A percentile compares a stretch with the other conserved stretches of the same genome.
These are phyloP conservation scores for Aspergillus felis DNA, from an alignment of 2,329 filamentous ascomycete genomes.

Conservation along the genomic window DNA sequence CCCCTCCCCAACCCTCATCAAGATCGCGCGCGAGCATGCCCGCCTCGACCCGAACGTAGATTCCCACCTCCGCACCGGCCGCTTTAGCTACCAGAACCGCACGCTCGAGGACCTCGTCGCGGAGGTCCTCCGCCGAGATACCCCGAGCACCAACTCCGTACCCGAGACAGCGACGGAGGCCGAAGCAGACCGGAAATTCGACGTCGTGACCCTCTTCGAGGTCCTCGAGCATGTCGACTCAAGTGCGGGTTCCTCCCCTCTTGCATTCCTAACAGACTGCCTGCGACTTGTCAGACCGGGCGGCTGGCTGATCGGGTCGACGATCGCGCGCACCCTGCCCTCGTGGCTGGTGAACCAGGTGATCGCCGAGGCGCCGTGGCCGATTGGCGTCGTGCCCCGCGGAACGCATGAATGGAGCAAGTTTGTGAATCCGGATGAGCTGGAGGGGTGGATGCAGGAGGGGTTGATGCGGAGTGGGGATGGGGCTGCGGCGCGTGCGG, in stretches of 20 bases:
- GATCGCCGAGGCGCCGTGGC: slow-evolving; percentile 74
- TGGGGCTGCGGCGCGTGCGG: slow-evolving; percentile 17
- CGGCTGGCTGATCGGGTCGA: slow-evolving; percentile 89
- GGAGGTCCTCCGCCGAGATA: not conserved
- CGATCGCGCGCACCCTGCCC: slow-evolving; percentile 82
- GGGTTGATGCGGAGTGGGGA: slow-evolving; percentile 50
- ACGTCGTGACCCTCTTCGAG: slow-evolving; percentile 86
- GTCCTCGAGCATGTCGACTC: slow-evolving; percentile 88
- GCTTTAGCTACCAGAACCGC: slow-evolving; percentile 67
- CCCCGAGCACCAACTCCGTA: slow-evolving; percentile 6
- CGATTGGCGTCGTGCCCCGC: slow-evolving; percentile 71
- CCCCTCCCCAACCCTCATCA: slow-evolving; percentile 41
- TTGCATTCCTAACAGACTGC: slow-evolving; percentile 56
- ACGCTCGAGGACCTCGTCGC: slow-evolving; percentile 62
- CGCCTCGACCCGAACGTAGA: slow-evolving; percentile 66
- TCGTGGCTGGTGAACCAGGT: slow-evolving; percentile 93
- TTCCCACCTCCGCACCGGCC: slow-evolving; percentile 47
- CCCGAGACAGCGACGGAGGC: not conserved
- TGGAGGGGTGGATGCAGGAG: slow-evolving; percentile 39
- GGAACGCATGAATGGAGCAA: slow-evolving; percentile 97
- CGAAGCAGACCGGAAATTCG: slow-evolving; percentile 52
- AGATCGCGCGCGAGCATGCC: slow-evolving; percentile 71
- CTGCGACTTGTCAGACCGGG: slow-evolving; percentile 72
- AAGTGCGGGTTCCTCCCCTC: slow-evolving; percentile 75
- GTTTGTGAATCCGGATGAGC: slow-evolving; percentile 84